phyloP scores from a whole-genome alignment of 306 rosid species.

The Luffa acutangula region DNA sequence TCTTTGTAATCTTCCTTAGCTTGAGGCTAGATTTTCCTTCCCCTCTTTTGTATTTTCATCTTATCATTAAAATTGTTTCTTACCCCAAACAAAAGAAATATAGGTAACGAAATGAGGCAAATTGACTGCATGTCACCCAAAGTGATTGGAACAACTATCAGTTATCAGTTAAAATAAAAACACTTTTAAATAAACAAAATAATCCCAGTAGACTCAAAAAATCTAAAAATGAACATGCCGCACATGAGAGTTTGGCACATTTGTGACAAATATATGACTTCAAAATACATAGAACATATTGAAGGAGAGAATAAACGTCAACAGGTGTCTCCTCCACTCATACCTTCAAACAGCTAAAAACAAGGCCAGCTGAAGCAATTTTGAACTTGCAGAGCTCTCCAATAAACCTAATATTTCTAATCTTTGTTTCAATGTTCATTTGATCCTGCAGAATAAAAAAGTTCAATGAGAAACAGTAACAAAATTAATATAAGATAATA shows the following conservation, averaged over 20 bases:
- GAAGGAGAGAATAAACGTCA: neutral
- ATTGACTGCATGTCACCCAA: neutral
- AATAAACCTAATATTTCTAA: conserved; percentile 91
- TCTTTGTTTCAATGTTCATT: conserved; percentile 97
- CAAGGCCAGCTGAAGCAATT: conserved; percentile 76
- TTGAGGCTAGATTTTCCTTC: neutral
- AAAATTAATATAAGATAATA: neutral
- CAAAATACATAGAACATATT: neutral
- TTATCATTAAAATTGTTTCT: neutral
- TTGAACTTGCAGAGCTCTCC: conserved; percentile 99
- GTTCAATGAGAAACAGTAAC: neutral
- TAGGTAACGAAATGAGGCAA: neutral
- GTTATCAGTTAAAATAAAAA: neutral
- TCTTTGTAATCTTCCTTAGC: neutral
- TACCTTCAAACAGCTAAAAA: conserved; percentile 98
- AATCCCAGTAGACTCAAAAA: neutral
- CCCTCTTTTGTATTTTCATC: neutral
- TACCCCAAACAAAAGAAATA: neutral
- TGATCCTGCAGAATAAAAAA: conserved; percentile 55
- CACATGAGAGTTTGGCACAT: neutral
- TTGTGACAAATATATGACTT: neutral
- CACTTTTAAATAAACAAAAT: neutral
- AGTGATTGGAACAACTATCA: neutral
- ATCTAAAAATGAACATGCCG: neutral
- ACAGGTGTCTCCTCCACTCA: neutral